Percentiles rank a stretch among this genome's conserved stretches.
Evolutionary conservation across 345 rosid genomes (phyloP).

Genomic region (Syzygium aqueum): DNA sequence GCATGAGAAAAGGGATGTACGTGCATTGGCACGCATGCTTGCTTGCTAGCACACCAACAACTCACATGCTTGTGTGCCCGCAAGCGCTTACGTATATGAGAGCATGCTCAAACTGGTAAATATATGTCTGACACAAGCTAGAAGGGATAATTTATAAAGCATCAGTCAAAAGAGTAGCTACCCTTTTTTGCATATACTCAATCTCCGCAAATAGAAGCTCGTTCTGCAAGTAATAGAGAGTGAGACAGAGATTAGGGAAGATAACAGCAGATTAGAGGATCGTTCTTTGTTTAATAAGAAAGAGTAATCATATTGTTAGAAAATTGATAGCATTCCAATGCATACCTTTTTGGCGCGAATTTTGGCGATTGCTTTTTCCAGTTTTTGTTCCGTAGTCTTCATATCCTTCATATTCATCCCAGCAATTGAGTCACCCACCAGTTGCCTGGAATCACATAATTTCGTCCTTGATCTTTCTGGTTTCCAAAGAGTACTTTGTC

Average conservation of each 20-base stretch:
- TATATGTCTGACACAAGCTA: not conserved
- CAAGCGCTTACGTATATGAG: not conserved
- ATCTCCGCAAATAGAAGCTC: conserved; percentile 83
- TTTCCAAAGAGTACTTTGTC: not conserved
- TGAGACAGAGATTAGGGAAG: not conserved
- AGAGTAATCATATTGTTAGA: not conserved
- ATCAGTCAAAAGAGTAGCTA: conserved; percentile 11
- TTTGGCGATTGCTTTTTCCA: conserved; percentile 74
- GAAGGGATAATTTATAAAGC: not conserved
- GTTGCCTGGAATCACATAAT: conserved; percentile 33
- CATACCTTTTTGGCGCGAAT: conserved; percentile 91
- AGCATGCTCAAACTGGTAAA: not conserved
- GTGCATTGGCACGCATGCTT: not conserved
- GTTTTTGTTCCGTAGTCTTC: conserved; percentile 48
- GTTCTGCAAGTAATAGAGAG: conserved; percentile 33
- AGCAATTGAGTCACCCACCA: conserved; percentile 73
- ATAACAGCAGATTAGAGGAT: not conserved
- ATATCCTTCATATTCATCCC: conserved; percentile 45
- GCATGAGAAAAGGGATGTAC: not conserved
- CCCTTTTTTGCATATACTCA: conserved; percentile 94
- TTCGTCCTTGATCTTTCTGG: not conserved
- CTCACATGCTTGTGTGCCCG: not conserved
- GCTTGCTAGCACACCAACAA: not conserved
- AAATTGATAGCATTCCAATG: not conserved
- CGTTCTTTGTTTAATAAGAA: not conserved